These are phyloP conservation scores for Penicillium verhagenii DNA, from an alignment of 495 filamentous ascomycete species.

Conservation along the genomic window DNA sequence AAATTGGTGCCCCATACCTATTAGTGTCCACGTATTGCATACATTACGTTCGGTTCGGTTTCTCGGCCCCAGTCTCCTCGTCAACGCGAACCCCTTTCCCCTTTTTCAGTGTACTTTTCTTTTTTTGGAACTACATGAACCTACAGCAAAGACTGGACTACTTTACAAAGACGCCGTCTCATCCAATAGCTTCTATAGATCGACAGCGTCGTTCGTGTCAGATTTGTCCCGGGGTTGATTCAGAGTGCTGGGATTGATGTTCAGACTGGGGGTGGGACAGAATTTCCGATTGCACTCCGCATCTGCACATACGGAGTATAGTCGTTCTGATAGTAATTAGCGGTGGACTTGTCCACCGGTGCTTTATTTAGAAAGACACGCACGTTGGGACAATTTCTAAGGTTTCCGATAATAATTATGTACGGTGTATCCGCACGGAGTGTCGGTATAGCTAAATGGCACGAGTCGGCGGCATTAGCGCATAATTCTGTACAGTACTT, in stretches of 20 bases:
- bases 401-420: not conserved
- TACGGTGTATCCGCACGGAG: not conserved
- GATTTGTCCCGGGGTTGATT: constrained; percentile 3
- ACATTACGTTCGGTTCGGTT: not conserved
- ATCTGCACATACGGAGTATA: no score
- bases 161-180: constrained; percentile 3
- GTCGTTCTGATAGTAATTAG: not conserved
- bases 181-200: constrained; percentile 5
- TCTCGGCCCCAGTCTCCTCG: not conserved
- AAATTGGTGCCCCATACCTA: not conserved
- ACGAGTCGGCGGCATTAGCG: not conserved
- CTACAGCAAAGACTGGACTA: no score
- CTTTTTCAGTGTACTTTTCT: constrained; percentile 8
- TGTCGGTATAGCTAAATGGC: not conserved
- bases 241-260: constrained; percentile 3
- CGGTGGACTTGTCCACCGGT: not conserved
- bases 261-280: constrained; percentile 9
- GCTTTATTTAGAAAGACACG: constrained; percentile 7
- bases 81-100: not conserved
- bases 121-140: not conserved
- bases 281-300: no score
- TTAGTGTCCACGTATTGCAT: not conserved
- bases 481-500: not conserved
- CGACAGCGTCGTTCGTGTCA: constrained; percentile 1
- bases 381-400: not conserved